Percentiles rank a stretch among this genome's conserved stretches.
These are phyloP conservation scores for Atalantia buxifolia DNA, from an alignment of 345 rosid species.

Conservation along the genomic window DNA sequence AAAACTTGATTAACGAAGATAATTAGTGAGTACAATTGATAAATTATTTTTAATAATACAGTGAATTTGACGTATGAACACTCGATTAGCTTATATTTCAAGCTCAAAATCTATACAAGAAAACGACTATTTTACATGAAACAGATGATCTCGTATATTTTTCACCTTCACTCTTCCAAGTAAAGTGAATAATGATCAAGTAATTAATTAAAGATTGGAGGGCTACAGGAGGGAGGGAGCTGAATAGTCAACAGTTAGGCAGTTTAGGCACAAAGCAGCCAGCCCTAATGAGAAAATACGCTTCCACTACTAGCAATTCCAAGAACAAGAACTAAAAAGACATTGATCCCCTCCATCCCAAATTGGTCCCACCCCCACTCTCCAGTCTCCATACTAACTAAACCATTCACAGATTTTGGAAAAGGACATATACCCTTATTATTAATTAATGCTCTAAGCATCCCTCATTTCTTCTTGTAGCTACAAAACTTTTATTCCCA, in stretches of 20 bases:
- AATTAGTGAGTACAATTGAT: too few relatives aligned
- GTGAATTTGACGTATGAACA: too few relatives aligned
- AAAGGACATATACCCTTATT: slow-evolving; percentile 10
- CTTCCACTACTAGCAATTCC: background rate
- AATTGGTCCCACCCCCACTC: slow-evolving; percentile 30
- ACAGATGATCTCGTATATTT: background rate
- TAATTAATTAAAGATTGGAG: background rate
- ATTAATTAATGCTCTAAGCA: slow-evolving; percentile 1
- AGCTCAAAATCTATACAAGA: too few relatives aligned
- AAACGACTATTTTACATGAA: too few relatives aligned
- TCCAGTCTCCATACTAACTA: background rate
- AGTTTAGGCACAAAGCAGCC: slow-evolving; percentile 3
- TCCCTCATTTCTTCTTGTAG: slow-evolving; percentile 3
- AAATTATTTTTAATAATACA: too few relatives aligned
- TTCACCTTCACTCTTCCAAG: background rate
- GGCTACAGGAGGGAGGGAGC: background rate
- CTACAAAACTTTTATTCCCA: slow-evolving; percentile 5
- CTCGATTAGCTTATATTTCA: too few relatives aligned
- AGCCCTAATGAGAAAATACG: background rate
- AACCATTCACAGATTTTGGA: slow-evolving; percentile 24
- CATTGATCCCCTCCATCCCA: slow-evolving; percentile 7
- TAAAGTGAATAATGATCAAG: background rate
- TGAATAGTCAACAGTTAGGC: slow-evolving; percentile 32
- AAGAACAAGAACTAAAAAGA: slow-evolving; percentile 18
- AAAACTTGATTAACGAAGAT: too few relatives aligned